Evolutionary conservation across 768 basidiomycete genomes (phyloP), one percentile per base, ranked within the genome.

Genomic region (Pisolithus tinctorius): DNA sequence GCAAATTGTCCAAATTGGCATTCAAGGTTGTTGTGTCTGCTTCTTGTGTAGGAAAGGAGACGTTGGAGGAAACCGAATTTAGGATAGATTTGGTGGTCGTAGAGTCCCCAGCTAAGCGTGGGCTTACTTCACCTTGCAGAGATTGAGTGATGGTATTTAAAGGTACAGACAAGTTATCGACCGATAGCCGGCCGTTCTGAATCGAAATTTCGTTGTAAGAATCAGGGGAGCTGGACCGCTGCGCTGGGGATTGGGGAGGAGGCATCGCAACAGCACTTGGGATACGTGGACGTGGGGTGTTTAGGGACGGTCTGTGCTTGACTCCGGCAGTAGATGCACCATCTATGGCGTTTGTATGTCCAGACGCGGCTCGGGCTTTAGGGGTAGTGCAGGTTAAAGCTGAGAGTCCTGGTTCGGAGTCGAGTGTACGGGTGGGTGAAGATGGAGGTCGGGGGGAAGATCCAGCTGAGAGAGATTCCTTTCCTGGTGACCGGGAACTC

Each of bases 241-340:
- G 61, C 16, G 63, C 66, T 6, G 87, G 87, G 11, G 86, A 86
- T 1, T 83, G 71, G 16, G 88, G 88, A 3, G 88, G 88, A 2
- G 87, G 88, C 88, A 91, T 89, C 6, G 86, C 82, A 26, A 86
- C 66, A n/a, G 77, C 73, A 58, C 86, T 87, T 29, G 87, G 84
- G 53, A 88, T 63, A 47, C 87, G 76, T 13, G 79, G 76, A 29
- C 85, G 77, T 41, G 84, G 82, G 10, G 83, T 85, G 53, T 63
- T 66, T 16, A 72, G 51, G 13, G 72, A 68, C 17, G 65, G 51
- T 47, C 71, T 68, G 27, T 61, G 43, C 51, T 69, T 75, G 2
- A 45, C 8, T 1, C 63, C 63, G 11, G 63, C 55, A 46, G 52
- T 54, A 2, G 57, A 55, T 10, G 50, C 47, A 42, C 51, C 46